Conservation (phyloP, 202 grass and related monocot species). For the Alloteropsis angusta region DNA sequence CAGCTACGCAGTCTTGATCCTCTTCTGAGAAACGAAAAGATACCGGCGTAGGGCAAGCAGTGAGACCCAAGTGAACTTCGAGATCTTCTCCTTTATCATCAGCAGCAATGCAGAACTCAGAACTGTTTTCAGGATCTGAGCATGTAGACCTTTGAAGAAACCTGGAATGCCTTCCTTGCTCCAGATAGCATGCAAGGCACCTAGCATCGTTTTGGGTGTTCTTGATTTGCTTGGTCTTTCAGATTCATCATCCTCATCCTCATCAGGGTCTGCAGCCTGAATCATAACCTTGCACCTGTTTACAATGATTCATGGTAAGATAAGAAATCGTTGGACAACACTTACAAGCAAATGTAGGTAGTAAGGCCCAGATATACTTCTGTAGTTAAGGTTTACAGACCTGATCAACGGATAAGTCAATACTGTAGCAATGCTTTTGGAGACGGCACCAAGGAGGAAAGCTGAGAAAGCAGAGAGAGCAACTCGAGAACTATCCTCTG, state of each 20-base stretch:
- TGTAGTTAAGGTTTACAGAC: slow-evolving; percentile 31
- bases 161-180: slow-evolving; percentile 81
- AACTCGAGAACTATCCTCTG: slow-evolving; percentile 39
- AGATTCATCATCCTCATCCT: slow-evolving; percentile 31
- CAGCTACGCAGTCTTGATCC: slow-evolving; percentile 46
- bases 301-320: not conserved
- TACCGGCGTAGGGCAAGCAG: slow-evolving; percentile 65
- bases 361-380: not conserved
- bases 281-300: slow-evolving; percentile 99
- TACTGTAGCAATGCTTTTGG: slow-evolving; percentile 81
- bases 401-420: slow-evolving; percentile 94
- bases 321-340: not conserved
- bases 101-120: slow-evolving; percentile 89
- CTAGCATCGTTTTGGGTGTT: slow-evolving; percentile 62
- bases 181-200: slow-evolving; percentile 78
- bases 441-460: slow-evolving; percentile 75
- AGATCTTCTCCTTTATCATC: slow-evolving; percentile 99
- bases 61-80: slow-evolving; percentile 79
- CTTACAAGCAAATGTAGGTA: slow-evolving; percentile 16
- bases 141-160: slow-evolving; percentile 88
- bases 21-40: slow-evolving; percentile 60
- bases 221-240: slow-evolving; percentile 30
- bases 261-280: slow-evolving; percentile 58
- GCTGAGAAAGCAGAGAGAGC: slow-evolving; percentile 85
- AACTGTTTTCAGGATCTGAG: slow-evolving; percentile 95